These are phyloP conservation scores for Simplicillium sp. DNA, from an alignment of 2,329 filamentous ascomycete species.

Conservation along the genomic window DNA sequence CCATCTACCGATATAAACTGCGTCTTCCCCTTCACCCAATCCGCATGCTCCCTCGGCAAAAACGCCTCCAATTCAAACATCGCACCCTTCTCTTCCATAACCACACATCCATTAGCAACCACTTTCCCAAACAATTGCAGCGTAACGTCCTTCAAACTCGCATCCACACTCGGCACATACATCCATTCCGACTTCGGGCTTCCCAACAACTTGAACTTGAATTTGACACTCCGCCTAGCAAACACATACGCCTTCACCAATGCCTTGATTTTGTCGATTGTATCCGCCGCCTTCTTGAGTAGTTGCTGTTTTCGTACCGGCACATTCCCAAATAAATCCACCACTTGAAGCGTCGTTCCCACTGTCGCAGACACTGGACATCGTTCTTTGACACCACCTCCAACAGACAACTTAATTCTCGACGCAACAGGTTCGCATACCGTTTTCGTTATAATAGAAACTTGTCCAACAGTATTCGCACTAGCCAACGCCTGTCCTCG, in stretches of 20 bases:
- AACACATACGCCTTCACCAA: slow-evolving; percentile 57
- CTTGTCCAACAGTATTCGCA: slow-evolving; percentile 47
- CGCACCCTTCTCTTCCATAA: slow-evolving; percentile 1
- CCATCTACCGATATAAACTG: slow-evolving; percentile 60
- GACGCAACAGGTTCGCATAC: slow-evolving; percentile 50
- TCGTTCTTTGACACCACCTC: slow-evolving; percentile 19
- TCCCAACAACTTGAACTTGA: slow-evolving; percentile 51
- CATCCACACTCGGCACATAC: slow-evolving; percentile 46
- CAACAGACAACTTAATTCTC: slow-evolving; percentile 30
- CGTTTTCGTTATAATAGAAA: slow-evolving; percentile 56
- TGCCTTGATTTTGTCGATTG: slow-evolving; percentile 45
- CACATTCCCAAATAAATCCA: slow-evolving; percentile 47
- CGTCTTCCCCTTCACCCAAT: slow-evolving; percentile 32
- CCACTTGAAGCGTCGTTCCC: slow-evolving; percentile 59
- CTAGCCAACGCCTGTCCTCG: slow-evolving; percentile 65
- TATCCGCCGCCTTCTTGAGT: slow-evolving; percentile 48
- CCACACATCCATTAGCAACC: too few species aligned
- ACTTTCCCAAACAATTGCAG: slow-evolving; percentile 53
- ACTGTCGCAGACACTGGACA: slow-evolving; percentile 40
- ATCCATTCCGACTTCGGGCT: slow-evolving; percentile 43
- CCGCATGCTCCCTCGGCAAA: slow-evolving; percentile 42
- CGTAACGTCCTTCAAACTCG: slow-evolving; percentile 46
- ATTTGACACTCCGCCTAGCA: slow-evolving; percentile 51
- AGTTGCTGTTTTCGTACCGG: slow-evolving; percentile 54
- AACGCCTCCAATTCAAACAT: slow-evolving; percentile 42